phyloP scores from a whole-genome alignment of 371 early-diverging fungal species.

The Mortierella sp. region DNA sequence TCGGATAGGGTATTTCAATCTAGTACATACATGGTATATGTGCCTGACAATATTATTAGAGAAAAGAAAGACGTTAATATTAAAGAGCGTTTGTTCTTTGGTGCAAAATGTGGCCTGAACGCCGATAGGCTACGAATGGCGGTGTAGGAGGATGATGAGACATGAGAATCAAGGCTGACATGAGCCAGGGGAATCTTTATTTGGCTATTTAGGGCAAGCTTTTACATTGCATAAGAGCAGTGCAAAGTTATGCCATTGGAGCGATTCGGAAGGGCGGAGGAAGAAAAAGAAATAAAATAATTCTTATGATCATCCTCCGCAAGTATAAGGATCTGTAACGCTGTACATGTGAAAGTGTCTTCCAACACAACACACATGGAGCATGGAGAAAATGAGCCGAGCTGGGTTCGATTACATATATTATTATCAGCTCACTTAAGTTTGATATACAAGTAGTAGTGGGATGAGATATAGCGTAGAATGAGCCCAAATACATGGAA shows the following conservation, averaged over 20 bases:
- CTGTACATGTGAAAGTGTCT: slow-evolving; percentile 4
- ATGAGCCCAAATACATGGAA: no score
- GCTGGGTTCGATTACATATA: slow-evolving; percentile 6
- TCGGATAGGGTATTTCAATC: neutral
- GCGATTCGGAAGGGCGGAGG: neutral
- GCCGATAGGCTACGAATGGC: slow-evolving; percentile 13
- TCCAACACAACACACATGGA: neutral
- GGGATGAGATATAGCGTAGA: no score
- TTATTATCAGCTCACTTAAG: neutral
- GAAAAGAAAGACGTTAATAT: neutral
- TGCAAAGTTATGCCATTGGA: slow-evolving; percentile 3
- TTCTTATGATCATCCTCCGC: neutral
- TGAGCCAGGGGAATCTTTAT: slow-evolving; percentile 3
- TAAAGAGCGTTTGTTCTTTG: neutral
- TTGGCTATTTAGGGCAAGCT: neutral
- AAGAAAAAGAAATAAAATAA: neutral
- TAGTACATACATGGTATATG: neutral
- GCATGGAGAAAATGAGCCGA: slow-evolving; percentile 6
- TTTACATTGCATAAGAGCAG: slow-evolving; percentile 1
- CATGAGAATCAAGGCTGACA: neutral
- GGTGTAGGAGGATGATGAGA: neutral
- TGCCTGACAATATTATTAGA: neutral
- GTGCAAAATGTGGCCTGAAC: slow-evolving; percentile 21
- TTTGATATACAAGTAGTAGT: no score
- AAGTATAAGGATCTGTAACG: neutral